Evolutionary conservation across 768 basidiomycete genomes (phyloP), one percentile per base, ranked within the genome.

Genomic region (Favolaschia claudopus): DNA sequence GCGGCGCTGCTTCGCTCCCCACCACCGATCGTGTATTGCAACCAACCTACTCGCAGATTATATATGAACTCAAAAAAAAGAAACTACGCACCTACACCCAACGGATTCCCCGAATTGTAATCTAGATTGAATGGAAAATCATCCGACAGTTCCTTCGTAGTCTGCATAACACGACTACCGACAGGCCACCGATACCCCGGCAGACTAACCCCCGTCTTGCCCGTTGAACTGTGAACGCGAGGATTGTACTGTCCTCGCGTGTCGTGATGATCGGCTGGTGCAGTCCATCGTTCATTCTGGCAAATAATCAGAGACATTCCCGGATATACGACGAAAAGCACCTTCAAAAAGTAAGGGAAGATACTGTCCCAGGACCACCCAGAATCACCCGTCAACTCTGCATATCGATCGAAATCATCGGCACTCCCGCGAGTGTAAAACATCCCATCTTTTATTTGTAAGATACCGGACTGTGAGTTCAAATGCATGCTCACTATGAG

Each of bases 101-200:
- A 55, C 2, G 62, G 62, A 27, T 56, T 48, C 3, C 77, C 77
- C 3, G 67, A 62, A 54, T 77, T 76, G 50, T 67, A 64, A 58
- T 78, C 77, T 20, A 61, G 14, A 29, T 70, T 73, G 60, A 62
- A 76, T 1, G 72, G 73, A 53, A 74, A 77, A 24, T 69, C 67
- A 1, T 66, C 55, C 5, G 55, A 29, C 9, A 71, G 37, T 31
- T 70, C 61, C 4, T 51, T 3, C 1, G 72, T 69, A 4, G 73
- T 66, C 13, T 58, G 32, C 25, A 75, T 52, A 22, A 72, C 65
- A 17, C 56, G 47, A 19, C 43, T 31, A 49, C 72, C 68, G 27
- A 67, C 65, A 15, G 62, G 58, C 27, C 38, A 56, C 2, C 55
- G 37, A 46, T 58, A 73, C 1, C 71, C 70, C 17, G 64, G 42